These are phyloP conservation scores for Beauveria medogensis DNA, from an alignment of 2,329 filamentous ascomycete species.

Conservation along the genomic window DNA sequence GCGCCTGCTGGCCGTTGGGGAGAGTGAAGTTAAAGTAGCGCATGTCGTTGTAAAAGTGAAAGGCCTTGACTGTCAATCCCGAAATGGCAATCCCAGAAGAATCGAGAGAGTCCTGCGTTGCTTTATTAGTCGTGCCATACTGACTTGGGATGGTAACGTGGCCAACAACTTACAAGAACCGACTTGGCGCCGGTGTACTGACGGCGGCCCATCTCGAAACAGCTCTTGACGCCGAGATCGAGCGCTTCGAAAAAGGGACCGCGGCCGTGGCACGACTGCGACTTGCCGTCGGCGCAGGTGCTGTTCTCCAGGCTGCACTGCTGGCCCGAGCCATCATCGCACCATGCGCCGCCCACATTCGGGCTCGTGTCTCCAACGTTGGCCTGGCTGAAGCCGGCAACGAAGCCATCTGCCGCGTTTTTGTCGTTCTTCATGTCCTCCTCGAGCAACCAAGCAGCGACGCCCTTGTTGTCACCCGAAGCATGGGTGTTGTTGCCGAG, in stretches of 20 bases:
- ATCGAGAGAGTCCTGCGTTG: slow-evolving; percentile 45
- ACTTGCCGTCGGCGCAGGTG: slow-evolving; percentile 66
- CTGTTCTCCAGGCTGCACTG: slow-evolving; percentile 72
- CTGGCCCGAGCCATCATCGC: slow-evolving; percentile 71
- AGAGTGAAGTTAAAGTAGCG: slow-evolving; percentile 65
- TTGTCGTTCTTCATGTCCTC: slow-evolving; percentile 49
- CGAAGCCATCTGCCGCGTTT: slow-evolving; percentile 58
- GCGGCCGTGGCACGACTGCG: slow-evolving; percentile 63
- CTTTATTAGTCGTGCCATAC: background rate
- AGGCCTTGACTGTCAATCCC: slow-evolving; percentile 64
- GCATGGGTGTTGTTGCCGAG: slow-evolving; percentile 87
- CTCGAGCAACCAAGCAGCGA: slow-evolving; percentile 80
- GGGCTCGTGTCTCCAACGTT: slow-evolving; percentile 88
- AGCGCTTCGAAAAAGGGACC: slow-evolving; percentile 61
- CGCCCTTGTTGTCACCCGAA: slow-evolving; percentile 90
- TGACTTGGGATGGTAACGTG: too few species aligned
- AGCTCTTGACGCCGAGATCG: slow-evolving; percentile 65
- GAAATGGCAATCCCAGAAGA: slow-evolving; percentile 40
- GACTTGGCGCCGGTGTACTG: slow-evolving; percentile 54
- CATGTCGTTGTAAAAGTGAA: slow-evolving; percentile 83
- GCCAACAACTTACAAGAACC: slow-evolving; percentile 27
- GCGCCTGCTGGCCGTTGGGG: slow-evolving; percentile 60
- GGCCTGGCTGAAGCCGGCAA: slow-evolving; percentile 87
- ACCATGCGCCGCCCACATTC: slow-evolving; percentile 80
- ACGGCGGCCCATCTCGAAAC: slow-evolving; percentile 67